Conservation (phyloP, 306 rosid species). For the Vigna unguiculata region DNA sequence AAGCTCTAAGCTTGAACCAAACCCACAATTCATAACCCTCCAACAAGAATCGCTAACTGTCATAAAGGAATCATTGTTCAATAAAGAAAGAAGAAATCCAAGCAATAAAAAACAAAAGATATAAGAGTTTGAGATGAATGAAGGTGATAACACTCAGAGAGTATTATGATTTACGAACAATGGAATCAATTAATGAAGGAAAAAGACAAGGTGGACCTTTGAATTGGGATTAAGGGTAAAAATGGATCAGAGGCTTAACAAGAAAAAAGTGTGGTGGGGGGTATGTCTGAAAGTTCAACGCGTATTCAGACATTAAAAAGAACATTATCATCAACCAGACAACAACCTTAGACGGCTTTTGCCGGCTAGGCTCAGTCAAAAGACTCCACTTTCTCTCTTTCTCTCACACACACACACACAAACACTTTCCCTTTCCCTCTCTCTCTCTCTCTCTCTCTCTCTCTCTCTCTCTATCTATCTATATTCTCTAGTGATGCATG, state of each 20-base stretch:
- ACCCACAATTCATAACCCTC: slow-evolving; percentile 45
- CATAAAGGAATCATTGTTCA: slow-evolving; percentile 1
- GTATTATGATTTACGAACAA: slow-evolving; percentile 1
- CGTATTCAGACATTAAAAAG: slow-evolving; percentile 63
- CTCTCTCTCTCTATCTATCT: slow-evolving; percentile 2
- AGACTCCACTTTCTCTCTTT: slow-evolving; percentile 48
- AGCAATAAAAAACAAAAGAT: slow-evolving; percentile 15
- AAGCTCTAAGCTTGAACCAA: slow-evolving; percentile 42
- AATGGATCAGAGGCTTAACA: slow-evolving; percentile 39
- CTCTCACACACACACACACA: background rate
- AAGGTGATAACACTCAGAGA: slow-evolving; percentile 32
- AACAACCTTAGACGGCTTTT: slow-evolving; percentile 61
- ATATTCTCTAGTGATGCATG: slow-evolving; percentile 24
- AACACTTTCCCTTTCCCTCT: background rate
- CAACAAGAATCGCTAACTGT: background rate
- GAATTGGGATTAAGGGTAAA: slow-evolving; percentile 42
- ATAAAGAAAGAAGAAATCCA: slow-evolving; percentile 21
- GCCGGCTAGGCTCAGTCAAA: slow-evolving; percentile 85
- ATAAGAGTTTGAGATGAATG: slow-evolving; percentile 12
- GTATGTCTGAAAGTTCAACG: slow-evolving; percentile 64
- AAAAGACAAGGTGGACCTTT: slow-evolving; percentile 41
- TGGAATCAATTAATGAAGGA: slow-evolving; percentile 24
- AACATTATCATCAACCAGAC: slow-evolving; percentile 43
- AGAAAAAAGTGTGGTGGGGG: slow-evolving; percentile 27
- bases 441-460: background rate